Percentiles rank a stretch among this genome's conserved stretches.
Conservation (phyloP, 192 early-diverging fungal genomes). For the Coemansia sp. region DNA sequence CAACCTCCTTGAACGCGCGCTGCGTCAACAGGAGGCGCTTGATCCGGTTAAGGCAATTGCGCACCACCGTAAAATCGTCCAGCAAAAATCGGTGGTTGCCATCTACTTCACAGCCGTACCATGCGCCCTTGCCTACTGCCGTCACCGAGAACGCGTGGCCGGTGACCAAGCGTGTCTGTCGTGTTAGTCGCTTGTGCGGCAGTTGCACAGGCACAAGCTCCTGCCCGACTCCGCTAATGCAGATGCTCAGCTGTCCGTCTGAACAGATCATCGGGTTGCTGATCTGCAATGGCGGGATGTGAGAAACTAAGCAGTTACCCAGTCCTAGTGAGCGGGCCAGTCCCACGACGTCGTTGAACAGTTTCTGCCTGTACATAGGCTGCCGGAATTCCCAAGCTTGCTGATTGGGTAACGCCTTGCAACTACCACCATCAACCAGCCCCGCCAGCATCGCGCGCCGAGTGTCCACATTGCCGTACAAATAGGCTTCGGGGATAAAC, state of each 20-base stretch:
- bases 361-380: background rate
- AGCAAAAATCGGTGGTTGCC: constrained; percentile 46
- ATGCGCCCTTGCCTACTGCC: constrained; percentile 10
- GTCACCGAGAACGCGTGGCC: constrained; percentile 15
- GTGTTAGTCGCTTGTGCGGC: constrained; percentile 6
- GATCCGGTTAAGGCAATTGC: constrained; percentile 61
- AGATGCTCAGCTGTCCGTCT: constrained; percentile 7
- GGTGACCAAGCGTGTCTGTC: background rate
- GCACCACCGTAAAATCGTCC: constrained; percentile 27
- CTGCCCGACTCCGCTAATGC: constrained; percentile 15
- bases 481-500: constrained; percentile 8
- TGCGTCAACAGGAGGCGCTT: constrained; percentile 95
- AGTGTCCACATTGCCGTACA: constrained; percentile 13
- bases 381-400: constrained; percentile 15
- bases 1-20: constrained; percentile 98
- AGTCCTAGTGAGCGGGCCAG: constrained; percentile 18
- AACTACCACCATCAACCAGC: constrained; percentile 8
- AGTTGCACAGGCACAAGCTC: constrained; percentile 17
- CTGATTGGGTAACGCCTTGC: background rate
- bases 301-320: constrained; percentile 13
- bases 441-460: constrained; percentile 16
- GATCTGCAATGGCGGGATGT: background rate
- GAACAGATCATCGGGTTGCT: background rate
- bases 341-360: constrained; percentile 13
- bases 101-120: constrained; percentile 57